Conservation (phyloP, 768 basidiomycete genomes). For the Coprinopsis sp. region DNA sequence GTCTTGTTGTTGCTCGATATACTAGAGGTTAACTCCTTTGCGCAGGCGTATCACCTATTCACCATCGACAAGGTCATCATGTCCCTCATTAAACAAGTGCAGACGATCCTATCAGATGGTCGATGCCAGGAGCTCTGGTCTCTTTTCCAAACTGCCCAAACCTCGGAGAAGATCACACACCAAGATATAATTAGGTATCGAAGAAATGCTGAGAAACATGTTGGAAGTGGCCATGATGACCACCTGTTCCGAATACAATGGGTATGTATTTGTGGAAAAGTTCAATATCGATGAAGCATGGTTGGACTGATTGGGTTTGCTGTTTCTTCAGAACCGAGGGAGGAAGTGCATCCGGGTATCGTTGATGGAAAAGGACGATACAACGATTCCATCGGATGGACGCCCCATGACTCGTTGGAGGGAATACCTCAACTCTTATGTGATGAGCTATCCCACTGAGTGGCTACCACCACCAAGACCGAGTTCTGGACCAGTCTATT, state of each 20-base stretch:
- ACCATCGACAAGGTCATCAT: constrained; percentile 91
- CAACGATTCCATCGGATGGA: constrained; percentile 56
- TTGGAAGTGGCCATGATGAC: constrained; percentile 56
- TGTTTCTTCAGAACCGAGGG: constrained; percentile 45
- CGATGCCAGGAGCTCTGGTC: constrained; percentile 85
- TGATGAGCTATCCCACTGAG: constrained; percentile 66
- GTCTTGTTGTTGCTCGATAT: constrained; percentile 7
- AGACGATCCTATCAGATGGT: constrained; percentile 77
- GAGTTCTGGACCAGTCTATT: constrained; percentile 39
- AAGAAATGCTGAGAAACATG: constrained; percentile 71
- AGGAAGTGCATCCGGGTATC: constrained; percentile 55
- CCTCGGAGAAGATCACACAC: constrained; percentile 44
- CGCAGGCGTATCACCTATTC: constrained; percentile 84
- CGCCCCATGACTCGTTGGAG: constrained; percentile 56
- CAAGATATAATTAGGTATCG: constrained; percentile 75
- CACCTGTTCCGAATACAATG: constrained; percentile 77
- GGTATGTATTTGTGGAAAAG: too few species aligned
- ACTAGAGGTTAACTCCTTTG: constrained; percentile 23
- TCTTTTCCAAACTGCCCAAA: constrained; percentile 63
- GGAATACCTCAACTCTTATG: constrained; percentile 70
- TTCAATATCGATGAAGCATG: constrained; percentile 17
- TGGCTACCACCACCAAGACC: constrained; percentile 50
- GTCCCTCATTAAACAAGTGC: constrained; percentile 90
- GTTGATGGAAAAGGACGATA: constrained; percentile 57
- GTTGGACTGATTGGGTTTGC: constrained; percentile 7